Percentiles rank a stretch among this genome's conserved stretches.
Evolutionary conservation across 129 eudicot species (phyloP).

Genomic region (Artemisia argyi): DNA sequence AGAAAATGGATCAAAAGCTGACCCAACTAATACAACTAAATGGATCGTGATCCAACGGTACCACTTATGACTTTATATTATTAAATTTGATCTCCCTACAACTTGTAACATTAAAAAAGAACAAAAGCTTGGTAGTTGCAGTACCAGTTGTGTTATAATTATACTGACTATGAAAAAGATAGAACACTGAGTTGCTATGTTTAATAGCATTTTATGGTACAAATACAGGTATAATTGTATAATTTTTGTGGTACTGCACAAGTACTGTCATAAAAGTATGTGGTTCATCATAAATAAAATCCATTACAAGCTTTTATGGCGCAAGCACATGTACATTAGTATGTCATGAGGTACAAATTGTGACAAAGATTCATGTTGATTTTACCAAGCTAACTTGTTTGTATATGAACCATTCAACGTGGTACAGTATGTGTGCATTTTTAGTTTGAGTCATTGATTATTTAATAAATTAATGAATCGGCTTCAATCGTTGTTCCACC

Average conservation of each 20-base stretch:
- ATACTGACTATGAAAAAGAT: slow-evolving; percentile 20
- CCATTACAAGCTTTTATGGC: slow-evolving; percentile 2
- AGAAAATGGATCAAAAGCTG: background rate
- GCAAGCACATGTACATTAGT: slow-evolving; percentile 17
- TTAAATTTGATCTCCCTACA: background rate
- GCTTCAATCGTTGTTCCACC: no score
- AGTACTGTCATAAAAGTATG: background rate
- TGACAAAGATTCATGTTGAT: slow-evolving; percentile 8
- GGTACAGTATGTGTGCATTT: background rate
- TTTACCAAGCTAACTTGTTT: slow-evolving; percentile 1
- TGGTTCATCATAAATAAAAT: slow-evolving; percentile 8
- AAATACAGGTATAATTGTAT: slow-evolving; percentile 20
- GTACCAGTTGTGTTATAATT: slow-evolving; percentile 4
- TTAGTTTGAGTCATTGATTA: background rate
- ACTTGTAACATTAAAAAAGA: slow-evolving; percentile 3
- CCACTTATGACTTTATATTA: background rate
- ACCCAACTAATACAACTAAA: slow-evolving; percentile 1
- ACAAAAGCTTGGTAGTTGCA: slow-evolving; percentile 4
- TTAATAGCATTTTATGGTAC: slow-evolving; percentile 15
- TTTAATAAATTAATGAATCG: no score
- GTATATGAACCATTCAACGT: background rate
- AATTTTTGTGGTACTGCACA: slow-evolving; percentile 14
- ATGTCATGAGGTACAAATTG: slow-evolving; percentile 12
- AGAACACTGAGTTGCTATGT: slow-evolving; percentile 20
- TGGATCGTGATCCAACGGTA: background rate